Conservation (phyloP, 2,329 filamentous ascomycete species). For the Stenocarpella maydis region DNA sequence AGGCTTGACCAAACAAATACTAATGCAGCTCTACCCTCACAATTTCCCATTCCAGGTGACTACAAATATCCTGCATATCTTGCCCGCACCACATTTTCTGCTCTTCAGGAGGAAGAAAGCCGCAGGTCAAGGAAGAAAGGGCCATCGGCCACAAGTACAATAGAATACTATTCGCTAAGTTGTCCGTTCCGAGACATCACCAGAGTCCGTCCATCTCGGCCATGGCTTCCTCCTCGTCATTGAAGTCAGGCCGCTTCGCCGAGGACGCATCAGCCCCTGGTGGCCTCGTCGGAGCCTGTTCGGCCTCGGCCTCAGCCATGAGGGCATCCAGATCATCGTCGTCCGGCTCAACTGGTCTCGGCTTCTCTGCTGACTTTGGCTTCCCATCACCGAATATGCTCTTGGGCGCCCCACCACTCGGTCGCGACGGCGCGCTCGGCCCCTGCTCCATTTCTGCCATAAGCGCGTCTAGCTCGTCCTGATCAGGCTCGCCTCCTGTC, state of each 20-base stretch:
- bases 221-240: slow-evolving; percentile 74
- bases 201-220: slow-evolving; percentile 67
- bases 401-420: slow-evolving; percentile 31
- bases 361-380: slow-evolving; percentile 20
- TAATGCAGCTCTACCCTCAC: background rate
- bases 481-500: slow-evolving; percentile 47
- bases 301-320: slow-evolving; percentile 55
- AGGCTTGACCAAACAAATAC: background rate
- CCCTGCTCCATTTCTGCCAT: slow-evolving; percentile 57
- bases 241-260: slow-evolving; percentile 50
- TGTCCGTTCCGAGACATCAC: slow-evolving; percentile 42
- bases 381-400: slow-evolving; percentile 35
- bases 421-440: slow-evolving; percentile 30
- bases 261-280: background rate
- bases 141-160: background rate
- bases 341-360: slow-evolving; percentile 36
- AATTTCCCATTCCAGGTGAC: background rate
- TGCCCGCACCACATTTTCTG: background rate
- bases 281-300: slow-evolving; percentile 14
- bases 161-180: background rate
- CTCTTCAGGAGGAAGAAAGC: background rate
- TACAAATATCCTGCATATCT: background rate
- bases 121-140: accelerated
- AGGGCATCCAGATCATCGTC: slow-evolving; percentile 51
- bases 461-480: slow-evolving; percentile 59